Conservation (phyloP, 2,329 filamentous ascomycete genomes). For the Leptographium procerum region DNA sequence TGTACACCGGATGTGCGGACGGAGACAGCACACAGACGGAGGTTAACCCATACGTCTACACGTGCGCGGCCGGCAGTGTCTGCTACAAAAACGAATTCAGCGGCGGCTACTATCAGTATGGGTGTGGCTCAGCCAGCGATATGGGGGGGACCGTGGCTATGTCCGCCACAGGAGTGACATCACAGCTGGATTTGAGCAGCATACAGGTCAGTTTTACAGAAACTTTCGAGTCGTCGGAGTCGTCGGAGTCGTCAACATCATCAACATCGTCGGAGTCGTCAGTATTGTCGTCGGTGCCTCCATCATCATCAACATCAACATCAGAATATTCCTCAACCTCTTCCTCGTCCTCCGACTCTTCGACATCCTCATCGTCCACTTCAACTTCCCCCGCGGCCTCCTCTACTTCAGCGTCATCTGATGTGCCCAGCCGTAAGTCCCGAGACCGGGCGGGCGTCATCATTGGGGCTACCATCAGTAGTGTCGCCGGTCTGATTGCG, state of each 20-base stretch:
- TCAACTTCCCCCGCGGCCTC: slow-evolving; percentile 11
- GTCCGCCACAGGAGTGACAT: slow-evolving; percentile 31
- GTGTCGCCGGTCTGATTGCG: slow-evolving; percentile 32
- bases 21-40: slow-evolving; percentile 36
- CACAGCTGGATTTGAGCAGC: slow-evolving; percentile 24
- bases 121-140: slow-evolving; percentile 39
- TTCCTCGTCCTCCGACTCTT: slow-evolving; percentile 4
- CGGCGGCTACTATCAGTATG: slow-evolving; percentile 45
- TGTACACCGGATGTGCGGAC: slow-evolving; percentile 48
- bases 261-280: neutral
- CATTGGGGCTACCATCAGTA: slow-evolving; percentile 42
- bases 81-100: slow-evolving; percentile 46
- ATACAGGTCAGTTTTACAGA: slow-evolving; percentile 30
- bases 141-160: slow-evolving; percentile 37
- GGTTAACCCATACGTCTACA: slow-evolving; percentile 45
- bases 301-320: slow-evolving; percentile 3
- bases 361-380: slow-evolving; percentile 9
- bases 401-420: slow-evolving; percentile 9
- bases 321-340: neutral
- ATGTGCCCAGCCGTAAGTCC: neutral
- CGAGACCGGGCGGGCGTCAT: slow-evolving; percentile 34
- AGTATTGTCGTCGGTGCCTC: slow-evolving; percentile 6
- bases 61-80: slow-evolving; percentile 37
- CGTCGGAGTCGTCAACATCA: slow-evolving; percentile 6
- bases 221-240: slow-evolving; percentile 1